Base-by-base conservation (phyloP, 176 grass and related monocot genomes). In the Pharus latifolius region DNA sequence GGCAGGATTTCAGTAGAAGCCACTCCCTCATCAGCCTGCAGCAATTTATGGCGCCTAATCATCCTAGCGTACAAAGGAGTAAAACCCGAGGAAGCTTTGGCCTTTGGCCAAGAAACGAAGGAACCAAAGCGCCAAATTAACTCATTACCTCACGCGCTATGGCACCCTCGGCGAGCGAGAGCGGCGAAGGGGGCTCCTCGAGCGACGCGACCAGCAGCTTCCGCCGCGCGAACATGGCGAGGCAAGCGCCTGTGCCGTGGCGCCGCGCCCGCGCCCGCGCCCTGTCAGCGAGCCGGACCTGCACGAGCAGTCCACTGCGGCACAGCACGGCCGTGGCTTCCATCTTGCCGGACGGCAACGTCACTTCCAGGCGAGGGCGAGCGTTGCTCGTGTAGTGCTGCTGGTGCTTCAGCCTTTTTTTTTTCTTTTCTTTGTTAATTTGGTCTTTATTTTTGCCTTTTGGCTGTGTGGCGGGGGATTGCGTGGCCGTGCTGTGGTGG, bases 151-250 rank as follows among this genome's bases (percentile, higher is more conserved):
- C 82, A 7, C 43, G 50, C 14, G 24, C 23, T 15, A 65, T 10
- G 4, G 67, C 60, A 0, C 40, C 67, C 14, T 71, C 68, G 6
- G 8, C 47, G 26, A 41, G 61, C 14, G 75, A 34, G 17, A 48
- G 33, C 60, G 45, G 52, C 44, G 60, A 37, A 52, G 65, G n/a
- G 19, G 32, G 6, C 66, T 63, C 72, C 18, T 52, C 28, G 27
- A 68, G 34, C 26, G 82, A 84, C 69, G 56, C 69, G 69, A 47
- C 69, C 54, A 74, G 54, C 46, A 74, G 10, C 62, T 69, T 53
- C 5, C 76, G 23, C 0, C 69, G 53, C 1, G 54, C 18, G 7
- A 43, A 7, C 33, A 14, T 24, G 46, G 47, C 19, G 25, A n/a
- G 10, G 14, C 51, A 29, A 3, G 30, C 26, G 73, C 41, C 19